Base-by-base conservation (phyloP, 306 rosid species). In the Adenanthera pavonina region DNA sequence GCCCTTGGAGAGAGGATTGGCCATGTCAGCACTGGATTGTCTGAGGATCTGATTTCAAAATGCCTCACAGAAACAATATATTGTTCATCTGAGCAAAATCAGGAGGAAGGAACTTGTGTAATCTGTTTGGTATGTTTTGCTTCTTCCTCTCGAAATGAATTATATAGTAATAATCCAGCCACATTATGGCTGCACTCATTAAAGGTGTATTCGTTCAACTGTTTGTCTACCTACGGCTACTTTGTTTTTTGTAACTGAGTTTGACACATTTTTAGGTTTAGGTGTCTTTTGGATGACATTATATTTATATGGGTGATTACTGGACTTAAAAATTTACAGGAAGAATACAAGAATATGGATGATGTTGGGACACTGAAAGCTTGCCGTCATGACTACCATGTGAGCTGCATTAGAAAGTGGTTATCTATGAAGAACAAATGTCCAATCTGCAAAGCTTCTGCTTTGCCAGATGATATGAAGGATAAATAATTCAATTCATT, bases 1-100 rank as follows among this genome's bases (percentile, higher is more conserved):
- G 97, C 94, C 48, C 91, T 93, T 33, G 97, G 97, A 8, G 98
- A 93, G 87, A 86, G 93, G 82, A 93, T 93, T 72, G 97, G 97
- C 78, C 86, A 74, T 71, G 97, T 93, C 71, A 91, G 68, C 90
- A 93, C 98, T 2, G 98, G 98, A 40, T 67, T 93, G 69, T 84
- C 97, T 10, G 97, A 92, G 78, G 93, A 91, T 72, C 53, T 78
- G 80, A 20, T 91, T 70, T 65, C 87, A 33, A 89, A 93, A 86
- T 89, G 97, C 85, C 56, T 91, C 81, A 93, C 80, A 0, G 97
- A 91, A 84, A 90, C 94, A 49, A 89, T 93, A 80, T 86, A 87
- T 76, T 90, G 97, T 84, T 91, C 98, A 9, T 88, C 94, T 8
- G 94, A 91, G 65, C 94, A 62, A 75, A 77, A 67, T 62, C 92